Conservation (phyloP, 2,329 filamentous ascomycete genomes). For the Tetracladium maxilliforme region DNA sequence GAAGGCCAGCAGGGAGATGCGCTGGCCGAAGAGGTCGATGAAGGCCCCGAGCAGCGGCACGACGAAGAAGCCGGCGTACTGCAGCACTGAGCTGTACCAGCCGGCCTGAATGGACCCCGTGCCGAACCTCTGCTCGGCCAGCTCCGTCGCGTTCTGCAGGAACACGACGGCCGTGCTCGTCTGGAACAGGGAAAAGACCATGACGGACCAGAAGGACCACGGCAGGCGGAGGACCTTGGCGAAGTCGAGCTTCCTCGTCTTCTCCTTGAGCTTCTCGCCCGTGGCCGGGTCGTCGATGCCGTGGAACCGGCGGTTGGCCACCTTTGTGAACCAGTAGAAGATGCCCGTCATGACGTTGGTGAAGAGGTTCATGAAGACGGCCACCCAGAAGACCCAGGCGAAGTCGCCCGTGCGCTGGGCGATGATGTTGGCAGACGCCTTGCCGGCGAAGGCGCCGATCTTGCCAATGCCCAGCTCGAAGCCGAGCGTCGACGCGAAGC, state of each 20-base stretch:
- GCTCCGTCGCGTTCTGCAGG: slow-evolving; percentile 40
- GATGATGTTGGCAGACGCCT: slow-evolving; percentile 44
- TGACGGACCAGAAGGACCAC: slow-evolving; percentile 42
- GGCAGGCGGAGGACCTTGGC: slow-evolving; percentile 39
- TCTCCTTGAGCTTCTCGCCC: slow-evolving; percentile 43
- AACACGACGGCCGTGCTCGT: slow-evolving; percentile 40
- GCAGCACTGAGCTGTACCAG: slow-evolving; percentile 41
- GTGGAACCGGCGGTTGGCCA: slow-evolving; percentile 29
- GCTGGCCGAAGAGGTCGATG: slow-evolving; percentile 38
- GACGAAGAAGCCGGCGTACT: slow-evolving; percentile 43
- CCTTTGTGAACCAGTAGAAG: slow-evolving; percentile 41
- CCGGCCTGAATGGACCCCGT: slow-evolving; percentile 38
- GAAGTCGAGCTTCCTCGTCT: slow-evolving; percentile 39
- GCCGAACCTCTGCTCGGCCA: slow-evolving; percentile 43
- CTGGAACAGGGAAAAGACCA: slow-evolving; percentile 40
- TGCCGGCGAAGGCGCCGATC: slow-evolving; percentile 44
- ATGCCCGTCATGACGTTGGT: slow-evolving; percentile 36
- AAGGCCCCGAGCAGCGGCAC: slow-evolving; percentile 40
- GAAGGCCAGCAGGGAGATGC: slow-evolving; percentile 26
- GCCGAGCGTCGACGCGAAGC: slow-evolving; percentile 45
- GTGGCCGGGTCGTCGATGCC: slow-evolving; percentile 37
- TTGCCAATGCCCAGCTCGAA: slow-evolving; percentile 47
- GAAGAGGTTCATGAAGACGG: slow-evolving; percentile 49
- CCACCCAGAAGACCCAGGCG: slow-evolving; percentile 45
- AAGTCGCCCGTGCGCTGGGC: slow-evolving; percentile 38